Conservation (phyloP, 768 basidiomycete genomes). For the Hypsizygus marmoreus region DNA sequence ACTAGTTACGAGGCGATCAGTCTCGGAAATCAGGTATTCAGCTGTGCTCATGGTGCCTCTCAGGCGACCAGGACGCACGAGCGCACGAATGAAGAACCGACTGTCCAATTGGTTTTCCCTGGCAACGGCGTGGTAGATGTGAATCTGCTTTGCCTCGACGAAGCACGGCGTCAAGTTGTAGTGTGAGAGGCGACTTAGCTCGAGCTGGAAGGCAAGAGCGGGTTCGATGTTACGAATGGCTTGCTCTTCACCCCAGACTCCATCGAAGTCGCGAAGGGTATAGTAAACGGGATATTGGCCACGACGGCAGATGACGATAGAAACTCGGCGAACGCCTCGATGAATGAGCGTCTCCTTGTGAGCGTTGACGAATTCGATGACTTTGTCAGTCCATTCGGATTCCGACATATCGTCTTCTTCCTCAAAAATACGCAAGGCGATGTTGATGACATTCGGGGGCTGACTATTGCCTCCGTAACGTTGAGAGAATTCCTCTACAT, state of each 20-base stretch:
- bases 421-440: conserved; percentile 88
- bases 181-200: conserved; percentile 93
- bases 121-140: conserved; percentile 95
- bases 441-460: conserved; percentile 91
- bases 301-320: conserved; percentile 88
- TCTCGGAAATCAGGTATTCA: conserved; percentile 98
- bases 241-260: conserved; percentile 88
- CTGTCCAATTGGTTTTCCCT: conserved; percentile 97
- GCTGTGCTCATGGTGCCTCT: conserved; percentile 90
- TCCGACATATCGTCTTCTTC: conserved; percentile 78
- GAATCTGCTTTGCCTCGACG: conserved; percentile 96
- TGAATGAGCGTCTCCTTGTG: conserved; percentile 58
- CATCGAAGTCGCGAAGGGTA: conserved; percentile 78
- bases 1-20: conserved; percentile 92
- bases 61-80: conserved; percentile 94
- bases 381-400: conserved; percentile 73
- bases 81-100: conserved; percentile 96
- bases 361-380: conserved; percentile 72
- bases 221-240: conserved; percentile 98
- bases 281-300: conserved; percentile 94
- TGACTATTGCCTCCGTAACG: conserved; percentile 73
- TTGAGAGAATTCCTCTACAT: conserved; percentile 67
- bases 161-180: conserved; percentile 97
- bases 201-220: conserved; percentile 96
- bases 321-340: conserved; percentile 89